Evolutionary conservation across 176 grass and related monocot species (phyloP).

Genomic region (Dendrocalamus sinicus): DNA sequence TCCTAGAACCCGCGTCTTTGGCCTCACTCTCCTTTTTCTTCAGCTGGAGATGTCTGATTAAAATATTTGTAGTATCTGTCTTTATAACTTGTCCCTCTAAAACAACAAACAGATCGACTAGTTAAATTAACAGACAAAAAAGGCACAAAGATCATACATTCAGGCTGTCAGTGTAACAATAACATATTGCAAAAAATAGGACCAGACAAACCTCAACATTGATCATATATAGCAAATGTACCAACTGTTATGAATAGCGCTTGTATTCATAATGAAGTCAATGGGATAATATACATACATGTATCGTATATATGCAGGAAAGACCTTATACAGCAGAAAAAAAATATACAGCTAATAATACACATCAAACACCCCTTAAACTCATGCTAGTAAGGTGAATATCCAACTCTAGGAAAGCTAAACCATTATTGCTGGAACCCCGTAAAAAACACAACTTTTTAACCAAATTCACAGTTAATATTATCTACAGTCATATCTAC

Average conservation of each 20-base stretch:
- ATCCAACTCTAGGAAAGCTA: neutral
- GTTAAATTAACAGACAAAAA: conserved; percentile 27
- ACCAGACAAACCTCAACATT: neutral
- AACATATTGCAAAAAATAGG: conserved; percentile 2
- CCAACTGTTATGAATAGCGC: neutral
- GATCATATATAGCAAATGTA: conserved; percentile 9
- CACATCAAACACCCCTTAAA: too few relatives aligned
- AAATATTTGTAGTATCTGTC: conserved; percentile 88
- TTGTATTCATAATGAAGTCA: too few relatives aligned
- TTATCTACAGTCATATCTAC: neutral
- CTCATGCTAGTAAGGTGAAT: neutral
- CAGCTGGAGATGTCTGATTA: conserved; percentile 93
- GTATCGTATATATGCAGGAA: too few relatives aligned
- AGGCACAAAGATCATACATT: conserved; percentile 9
- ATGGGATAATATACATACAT: too few relatives aligned
- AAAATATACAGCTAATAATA: too few relatives aligned
- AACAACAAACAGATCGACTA: conserved; percentile 38
- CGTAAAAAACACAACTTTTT: neutral
- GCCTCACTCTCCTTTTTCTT: conserved; percentile 77
- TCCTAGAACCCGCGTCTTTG: conserved; percentile 58
- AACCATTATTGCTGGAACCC: neutral
- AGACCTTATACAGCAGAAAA: too few relatives aligned
- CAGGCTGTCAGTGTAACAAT: conserved; percentile 7
- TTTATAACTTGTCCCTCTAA: conserved; percentile 84
- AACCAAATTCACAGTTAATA: neutral